phyloP scores from a whole-genome alignment of 2,329 filamentous ascomycete genomes.

The Celoporthe dispersa region DNA sequence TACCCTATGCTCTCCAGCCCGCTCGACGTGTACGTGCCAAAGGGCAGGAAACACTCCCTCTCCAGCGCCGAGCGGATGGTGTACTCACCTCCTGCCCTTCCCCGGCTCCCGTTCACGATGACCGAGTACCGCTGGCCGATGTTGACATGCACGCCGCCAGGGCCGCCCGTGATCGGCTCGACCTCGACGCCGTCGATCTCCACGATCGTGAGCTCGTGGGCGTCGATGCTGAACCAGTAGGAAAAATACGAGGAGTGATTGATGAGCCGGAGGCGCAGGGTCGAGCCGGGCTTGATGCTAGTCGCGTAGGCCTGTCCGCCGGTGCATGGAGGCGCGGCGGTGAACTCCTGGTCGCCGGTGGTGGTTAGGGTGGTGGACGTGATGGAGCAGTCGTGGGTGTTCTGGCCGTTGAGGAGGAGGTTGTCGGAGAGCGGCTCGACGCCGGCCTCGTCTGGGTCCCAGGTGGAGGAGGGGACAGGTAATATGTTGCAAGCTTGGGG shows the following conservation, averaged over 20 bases:
- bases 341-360: slow-evolving; percentile 20
- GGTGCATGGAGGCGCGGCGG: slow-evolving; percentile 34
- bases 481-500: slow-evolving; percentile 38
- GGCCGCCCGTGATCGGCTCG: slow-evolving; percentile 37
- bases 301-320: slow-evolving; percentile 41
- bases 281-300: slow-evolving; percentile 36
- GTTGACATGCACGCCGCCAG: slow-evolving; percentile 43
- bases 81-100: slow-evolving; percentile 37
- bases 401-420: slow-evolving; percentile 45
- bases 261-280: slow-evolving; percentile 44
- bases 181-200: slow-evolving; percentile 48
- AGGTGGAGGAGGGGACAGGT: slow-evolving; percentile 40
- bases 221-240: slow-evolving; percentile 46
- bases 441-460: slow-evolving; percentile 41
- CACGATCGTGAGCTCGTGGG: slow-evolving; percentile 43
- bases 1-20: slow-evolving; percentile 38
- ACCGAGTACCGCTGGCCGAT: slow-evolving; percentile 46
- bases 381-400: slow-evolving; percentile 42
- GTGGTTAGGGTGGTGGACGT: slow-evolving; percentile 36
- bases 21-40: slow-evolving; percentile 38
- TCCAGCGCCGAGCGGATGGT: slow-evolving; percentile 43
- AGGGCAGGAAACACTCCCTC: slow-evolving; percentile 41
- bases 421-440: slow-evolving; percentile 48
- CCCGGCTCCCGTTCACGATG: slow-evolving; percentile 40
- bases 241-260: slow-evolving; percentile 45